Percentiles rank a stretch among this genome's conserved stretches.
These are phyloP conservation scores for Chalaropsis ovoidea DNA, from an alignment of 2,329 filamentous ascomycete species.

Conservation along the genomic window DNA sequence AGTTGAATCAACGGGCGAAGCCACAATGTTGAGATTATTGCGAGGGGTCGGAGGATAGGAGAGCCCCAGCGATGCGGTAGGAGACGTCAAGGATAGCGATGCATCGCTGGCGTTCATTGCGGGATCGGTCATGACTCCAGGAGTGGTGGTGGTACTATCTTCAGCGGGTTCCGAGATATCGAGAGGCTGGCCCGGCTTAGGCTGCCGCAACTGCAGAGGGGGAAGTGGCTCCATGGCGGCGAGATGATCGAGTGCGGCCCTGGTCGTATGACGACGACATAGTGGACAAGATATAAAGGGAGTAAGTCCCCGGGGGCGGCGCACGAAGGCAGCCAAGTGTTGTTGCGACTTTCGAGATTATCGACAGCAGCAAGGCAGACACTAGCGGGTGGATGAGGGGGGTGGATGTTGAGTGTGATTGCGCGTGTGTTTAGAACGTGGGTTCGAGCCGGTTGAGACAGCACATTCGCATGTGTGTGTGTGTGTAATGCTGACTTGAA, in stretches of 20 bases:
- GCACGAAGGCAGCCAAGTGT: constrained; percentile 22
- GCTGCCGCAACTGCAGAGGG: constrained; percentile 25
- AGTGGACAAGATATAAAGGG: constrained; percentile 22
- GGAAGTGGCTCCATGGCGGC: constrained; percentile 25
- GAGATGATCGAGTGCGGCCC: constrained; percentile 24
- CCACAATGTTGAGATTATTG: constrained; percentile 30
- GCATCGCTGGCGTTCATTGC: constrained; percentile 1
- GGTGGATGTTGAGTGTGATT: not conserved
- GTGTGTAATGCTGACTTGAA: constrained; percentile 2
- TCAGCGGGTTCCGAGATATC: constrained; percentile 15
- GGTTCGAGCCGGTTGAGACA: not conserved
- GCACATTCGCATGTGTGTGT: constrained; percentile 1
- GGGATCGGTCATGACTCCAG: constrained; percentile 7
- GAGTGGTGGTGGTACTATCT: not conserved
- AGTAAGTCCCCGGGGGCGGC: constrained; percentile 18
- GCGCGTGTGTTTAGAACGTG: not conserved
- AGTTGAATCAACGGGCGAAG: constrained; percentile 48
- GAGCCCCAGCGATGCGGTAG: constrained; percentile 18
- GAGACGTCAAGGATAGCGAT: constrained; percentile 18
- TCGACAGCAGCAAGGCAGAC: constrained; percentile 11
- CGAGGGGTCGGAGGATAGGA: constrained; percentile 22
- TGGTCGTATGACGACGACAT: constrained; percentile 26
- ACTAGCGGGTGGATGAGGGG: not conserved
- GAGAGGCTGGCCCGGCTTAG: constrained; percentile 26
- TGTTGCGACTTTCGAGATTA: constrained; percentile 14